Base-by-base conservation (phyloP, 495 filamentous ascomycete species). In the Penicillium salamii region DNA sequence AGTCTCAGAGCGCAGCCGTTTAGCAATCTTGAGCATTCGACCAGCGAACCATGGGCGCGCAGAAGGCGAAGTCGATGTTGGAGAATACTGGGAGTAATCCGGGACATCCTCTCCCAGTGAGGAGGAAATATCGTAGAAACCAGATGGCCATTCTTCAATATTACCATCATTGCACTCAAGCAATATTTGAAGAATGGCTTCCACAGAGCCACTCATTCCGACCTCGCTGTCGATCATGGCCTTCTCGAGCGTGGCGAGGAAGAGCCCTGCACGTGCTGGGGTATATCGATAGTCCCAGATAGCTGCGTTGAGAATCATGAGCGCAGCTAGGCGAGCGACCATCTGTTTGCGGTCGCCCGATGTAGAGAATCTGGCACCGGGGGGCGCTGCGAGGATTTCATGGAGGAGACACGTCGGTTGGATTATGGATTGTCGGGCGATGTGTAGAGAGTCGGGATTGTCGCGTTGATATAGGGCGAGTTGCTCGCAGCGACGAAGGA, bases 21-120 rank as follows among this genome's bases (percentile, higher is more conserved):
- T 72, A 1, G 65, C 68, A 45, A 75, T 57, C 39, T 73, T 75
- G 37, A 75, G 43, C 71, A 75, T 75, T 3, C 68, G 67, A 3
- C 68, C 63, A 1, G 55, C 61, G 33, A 70, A 73, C 69, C 71
- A 75, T 9, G 70, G 71, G 12, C 70, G 61, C 3, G 59, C 62
- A 17, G 53, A 67, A 7, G 63, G 56, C 7, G 65, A 62, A 12
- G 44, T 39, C 11, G 56, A 56, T 1, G 46, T 53, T 0, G 59
- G 46, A 1, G 62, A 63, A 33, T 73, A 71, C 37, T 69, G 67
- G 1, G 57, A 53, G 50, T 61, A 71, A 32, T 72, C 67, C 0
- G 67, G 55, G 1, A 36, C 0, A 4, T 52, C 18, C 9, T 49
- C 56, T 9, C 42, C 28, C 0, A 42, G 4, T 20, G 28, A 19